These are phyloP conservation scores for Camptophora hylomeconis DNA, from an alignment of 2,329 filamentous ascomycete genomes.

Conservation along the genomic window DNA sequence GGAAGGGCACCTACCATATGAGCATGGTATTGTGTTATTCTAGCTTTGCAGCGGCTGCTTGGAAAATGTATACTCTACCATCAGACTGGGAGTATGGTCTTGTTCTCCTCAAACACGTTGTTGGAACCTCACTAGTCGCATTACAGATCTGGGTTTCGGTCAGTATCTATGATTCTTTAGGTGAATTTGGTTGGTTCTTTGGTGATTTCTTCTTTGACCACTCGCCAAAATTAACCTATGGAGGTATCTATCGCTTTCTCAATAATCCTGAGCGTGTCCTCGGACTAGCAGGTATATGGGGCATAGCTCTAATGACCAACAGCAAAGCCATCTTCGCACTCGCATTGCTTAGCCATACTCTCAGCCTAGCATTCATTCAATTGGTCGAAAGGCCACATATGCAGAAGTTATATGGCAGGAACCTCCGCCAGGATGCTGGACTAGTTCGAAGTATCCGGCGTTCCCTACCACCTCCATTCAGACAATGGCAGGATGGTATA, in stretches of 20 bases:
- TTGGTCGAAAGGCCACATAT: constrained; percentile 94
- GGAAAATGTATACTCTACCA: constrained; percentile 92
- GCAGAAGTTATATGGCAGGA: constrained; percentile 88
- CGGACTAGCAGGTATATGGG: constrained; percentile 90
- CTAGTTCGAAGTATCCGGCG: constrained; percentile 83
- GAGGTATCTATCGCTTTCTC: constrained; percentile 92
- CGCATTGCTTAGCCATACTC: constrained; percentile 70
- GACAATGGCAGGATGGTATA: constrained; percentile 71
- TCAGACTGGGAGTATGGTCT: constrained; percentile 78
- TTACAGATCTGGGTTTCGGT: constrained; percentile 86
- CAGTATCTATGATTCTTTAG: constrained; percentile 88
- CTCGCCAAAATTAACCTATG: constrained; percentile 79
- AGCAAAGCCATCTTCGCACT: constrained; percentile 76
- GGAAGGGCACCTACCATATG: constrained; percentile 91
- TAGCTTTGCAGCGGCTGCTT: constrained; percentile 79
- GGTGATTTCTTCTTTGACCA: constrained; percentile 97
- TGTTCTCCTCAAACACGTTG: constrained; percentile 70
- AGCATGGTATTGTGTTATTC: constrained; percentile 83
- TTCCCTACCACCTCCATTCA: constrained; percentile 70
- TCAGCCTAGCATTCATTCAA: constrained; percentile 79
- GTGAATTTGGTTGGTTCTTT: constrained; percentile 98
- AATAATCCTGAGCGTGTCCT: constrained; percentile 96
- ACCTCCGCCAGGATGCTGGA: constrained; percentile 73
- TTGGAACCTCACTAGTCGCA: constrained; percentile 67
- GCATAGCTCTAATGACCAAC: constrained; percentile 83